A percentile compares a stretch with the other conserved stretches of the same genome.
Conservation (phyloP, 2,329 filamentous ascomycete genomes). For the Apiospora rasikravindrae region DNA sequence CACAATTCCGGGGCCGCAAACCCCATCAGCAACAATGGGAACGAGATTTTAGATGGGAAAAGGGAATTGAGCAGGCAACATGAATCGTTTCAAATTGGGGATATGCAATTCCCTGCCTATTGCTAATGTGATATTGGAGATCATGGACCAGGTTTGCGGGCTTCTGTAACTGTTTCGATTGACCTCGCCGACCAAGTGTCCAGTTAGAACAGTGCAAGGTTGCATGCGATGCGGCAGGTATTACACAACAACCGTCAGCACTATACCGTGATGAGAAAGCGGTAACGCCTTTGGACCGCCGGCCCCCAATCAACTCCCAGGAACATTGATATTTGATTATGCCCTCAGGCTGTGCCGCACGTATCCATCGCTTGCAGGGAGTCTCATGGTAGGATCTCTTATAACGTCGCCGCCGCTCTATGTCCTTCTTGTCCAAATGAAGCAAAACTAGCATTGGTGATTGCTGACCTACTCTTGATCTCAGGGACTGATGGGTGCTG, state of each 20-base stretch:
- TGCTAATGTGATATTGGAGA: background rate
- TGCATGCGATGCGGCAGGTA: background rate
- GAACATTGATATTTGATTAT: background rate
- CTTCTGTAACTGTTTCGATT: background rate
- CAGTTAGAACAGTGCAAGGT: background rate
- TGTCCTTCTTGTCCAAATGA: background rate
- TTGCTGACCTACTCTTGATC: background rate
- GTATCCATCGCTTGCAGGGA: background rate
- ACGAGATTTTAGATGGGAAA: background rate
- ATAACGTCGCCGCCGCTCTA: background rate
- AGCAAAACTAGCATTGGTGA: background rate
- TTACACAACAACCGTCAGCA: background rate
- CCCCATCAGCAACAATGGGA: background rate
- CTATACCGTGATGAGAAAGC: background rate
- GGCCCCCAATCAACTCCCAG: background rate
- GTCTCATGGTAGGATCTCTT: background rate
- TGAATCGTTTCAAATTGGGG: background rate
- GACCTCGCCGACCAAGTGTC: background rate
- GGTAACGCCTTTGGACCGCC: background rate
- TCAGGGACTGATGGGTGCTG: background rate
- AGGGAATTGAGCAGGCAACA: background rate
- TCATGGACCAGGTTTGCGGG: background rate
- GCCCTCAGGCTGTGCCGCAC: background rate
- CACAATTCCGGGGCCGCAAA: slow-evolving; percentile 1
- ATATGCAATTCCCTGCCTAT: background rate